Percentiles rank a stretch among this genome's conserved stretches.
These are phyloP conservation scores for Pseudohalonectria lignicola DNA, from an alignment of 2,329 filamentous ascomycete genomes.

Conservation along the genomic window DNA sequence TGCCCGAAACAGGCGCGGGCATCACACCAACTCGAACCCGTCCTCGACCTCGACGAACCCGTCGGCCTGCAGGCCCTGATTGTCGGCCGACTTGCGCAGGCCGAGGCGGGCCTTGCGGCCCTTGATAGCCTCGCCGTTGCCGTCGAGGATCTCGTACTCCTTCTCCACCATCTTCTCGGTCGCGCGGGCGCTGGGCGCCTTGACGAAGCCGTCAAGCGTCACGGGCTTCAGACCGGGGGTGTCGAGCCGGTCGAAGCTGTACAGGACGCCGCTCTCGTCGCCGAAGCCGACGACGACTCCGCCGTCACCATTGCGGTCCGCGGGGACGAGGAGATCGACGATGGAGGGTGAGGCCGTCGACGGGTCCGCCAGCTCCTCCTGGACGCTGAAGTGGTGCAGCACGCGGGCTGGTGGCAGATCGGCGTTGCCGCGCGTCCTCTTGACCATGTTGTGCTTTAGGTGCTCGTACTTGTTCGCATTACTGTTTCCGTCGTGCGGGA, in stretches of 20 bases:
- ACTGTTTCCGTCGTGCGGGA: no score
- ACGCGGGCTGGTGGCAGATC: no score
- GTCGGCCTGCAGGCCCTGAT: not conserved
- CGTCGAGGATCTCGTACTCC: conserved; percentile 36
- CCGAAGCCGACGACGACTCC: conserved; percentile 17
- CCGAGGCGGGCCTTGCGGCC: conserved; percentile 30
- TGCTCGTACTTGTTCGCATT: no score
- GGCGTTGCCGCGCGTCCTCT: conserved; percentile 16
- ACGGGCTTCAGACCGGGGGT: conserved; percentile 19
- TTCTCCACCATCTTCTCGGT: conserved; percentile 34
- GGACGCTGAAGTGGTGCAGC: conserved; percentile 17
- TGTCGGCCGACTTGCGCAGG: conserved; percentile 18
- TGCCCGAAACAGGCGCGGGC: no score
- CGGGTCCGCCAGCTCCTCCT: conserved; percentile 22
- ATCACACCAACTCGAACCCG: conserved; percentile 11
- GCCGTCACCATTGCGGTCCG: not conserved
- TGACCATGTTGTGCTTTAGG: conserved; percentile 24
- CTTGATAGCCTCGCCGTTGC: conserved; percentile 29
- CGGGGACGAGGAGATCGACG: conserved; percentile 17
- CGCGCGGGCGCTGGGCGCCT: conserved; percentile 20
- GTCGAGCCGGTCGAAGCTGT: conserved; percentile 29
- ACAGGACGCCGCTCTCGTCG: conserved; percentile 14
- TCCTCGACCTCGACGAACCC: conserved; percentile 8
- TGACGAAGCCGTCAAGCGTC: conserved; percentile 24
- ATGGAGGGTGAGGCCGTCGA: conserved; percentile 21